Evolutionary conservation across 306 rosid genomes (phyloP).

Genomic region (Begonia peltatifolia): DNA sequence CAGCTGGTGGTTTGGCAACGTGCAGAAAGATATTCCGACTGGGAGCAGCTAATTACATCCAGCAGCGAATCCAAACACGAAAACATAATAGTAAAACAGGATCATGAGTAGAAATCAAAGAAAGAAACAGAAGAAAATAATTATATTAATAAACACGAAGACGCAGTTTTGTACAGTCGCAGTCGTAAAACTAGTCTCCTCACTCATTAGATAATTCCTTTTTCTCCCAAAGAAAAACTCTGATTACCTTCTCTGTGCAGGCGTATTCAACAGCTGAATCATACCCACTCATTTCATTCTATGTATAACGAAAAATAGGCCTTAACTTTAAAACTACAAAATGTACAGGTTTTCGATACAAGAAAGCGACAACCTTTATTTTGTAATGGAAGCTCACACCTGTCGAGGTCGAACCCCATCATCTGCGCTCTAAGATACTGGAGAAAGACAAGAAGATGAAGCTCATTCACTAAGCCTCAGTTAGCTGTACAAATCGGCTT

Average conservation of each 20-base stretch:
- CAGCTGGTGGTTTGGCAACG: no score
- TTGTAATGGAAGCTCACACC: background rate
- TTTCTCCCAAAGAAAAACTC: slow-evolving; percentile 11
- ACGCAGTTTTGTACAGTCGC: slow-evolving; percentile 67
- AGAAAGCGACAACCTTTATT: background rate
- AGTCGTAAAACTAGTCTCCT: slow-evolving; percentile 35
- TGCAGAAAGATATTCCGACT: no score
- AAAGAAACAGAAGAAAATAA: no score
- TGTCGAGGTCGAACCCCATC: background rate
- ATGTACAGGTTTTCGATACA: slow-evolving; percentile 3
- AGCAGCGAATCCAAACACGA: no score
- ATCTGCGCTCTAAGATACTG: background rate
- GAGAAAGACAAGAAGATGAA: background rate
- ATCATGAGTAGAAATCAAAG: no score
- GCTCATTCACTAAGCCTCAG: background rate
- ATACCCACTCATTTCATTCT: slow-evolving; percentile 9
- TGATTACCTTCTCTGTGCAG: slow-evolving; percentile 46
- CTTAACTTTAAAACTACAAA: background rate
- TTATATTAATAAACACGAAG: background rate
- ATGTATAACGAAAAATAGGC: background rate
- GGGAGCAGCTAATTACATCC: no score
- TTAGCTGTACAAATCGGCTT: slow-evolving; percentile 5
- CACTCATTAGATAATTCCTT: slow-evolving; percentile 47
- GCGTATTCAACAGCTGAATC: slow-evolving; percentile 35
- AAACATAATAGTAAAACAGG: no score